A percentile compares a stretch with the other conserved stretches of the same genome.
Evolutionary conservation across 768 basidiomycete species (phyloP).

Genomic region (Kwoniella pini): DNA sequence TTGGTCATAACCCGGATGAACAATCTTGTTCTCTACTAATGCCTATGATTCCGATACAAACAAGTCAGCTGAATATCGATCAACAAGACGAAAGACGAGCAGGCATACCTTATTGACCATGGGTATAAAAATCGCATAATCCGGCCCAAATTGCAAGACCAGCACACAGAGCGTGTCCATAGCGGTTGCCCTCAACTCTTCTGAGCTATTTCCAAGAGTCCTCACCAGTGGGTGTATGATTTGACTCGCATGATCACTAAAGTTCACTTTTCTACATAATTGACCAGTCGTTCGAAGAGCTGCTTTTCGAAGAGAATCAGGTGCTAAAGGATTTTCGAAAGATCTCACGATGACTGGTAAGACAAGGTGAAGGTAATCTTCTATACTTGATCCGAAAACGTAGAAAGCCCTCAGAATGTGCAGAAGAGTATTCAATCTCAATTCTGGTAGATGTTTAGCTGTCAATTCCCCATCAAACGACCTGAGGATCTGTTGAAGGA

Average conservation of each 20-base stretch:
- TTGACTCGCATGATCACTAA: slow-evolving; percentile 94
- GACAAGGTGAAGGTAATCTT: slow-evolving; percentile 95
- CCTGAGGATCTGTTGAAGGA: slow-evolving; percentile 83
- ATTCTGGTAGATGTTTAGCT: slow-evolving; percentile 59
- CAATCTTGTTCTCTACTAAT: slow-evolving; percentile 71
- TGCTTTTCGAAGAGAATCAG: slow-evolving; percentile 73
- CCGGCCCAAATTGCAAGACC: slow-evolving; percentile 88
- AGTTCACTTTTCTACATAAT: slow-evolving; percentile 87
- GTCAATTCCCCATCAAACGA: slow-evolving; percentile 57
- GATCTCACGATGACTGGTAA: slow-evolving; percentile 91
- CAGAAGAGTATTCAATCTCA: slow-evolving; percentile 64
- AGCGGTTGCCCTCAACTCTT: slow-evolving; percentile 76
- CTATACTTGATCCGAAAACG: slow-evolving; percentile 93
- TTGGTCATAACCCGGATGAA: slow-evolving; percentile 80
- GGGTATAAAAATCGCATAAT: slow-evolving; percentile 96
- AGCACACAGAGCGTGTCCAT: slow-evolving; percentile 93
- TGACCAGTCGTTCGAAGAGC: slow-evolving; percentile 91
- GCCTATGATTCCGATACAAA: slow-evolving; percentile 59
- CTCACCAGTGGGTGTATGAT: slow-evolving; percentile 94
- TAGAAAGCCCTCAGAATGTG: slow-evolving; percentile 93
- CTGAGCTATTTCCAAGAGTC: slow-evolving; percentile 68
- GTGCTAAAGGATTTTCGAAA: slow-evolving; percentile 78
- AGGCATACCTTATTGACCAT: slow-evolving; percentile 84
- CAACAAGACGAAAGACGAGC: not conserved
- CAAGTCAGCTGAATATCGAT: not conserved